A percentile compares a stretch with the other conserved stretches of the same genome.
Conservation (phyloP, 2,329 filamentous ascomycete species). For the Trichothecium roseum region DNA sequence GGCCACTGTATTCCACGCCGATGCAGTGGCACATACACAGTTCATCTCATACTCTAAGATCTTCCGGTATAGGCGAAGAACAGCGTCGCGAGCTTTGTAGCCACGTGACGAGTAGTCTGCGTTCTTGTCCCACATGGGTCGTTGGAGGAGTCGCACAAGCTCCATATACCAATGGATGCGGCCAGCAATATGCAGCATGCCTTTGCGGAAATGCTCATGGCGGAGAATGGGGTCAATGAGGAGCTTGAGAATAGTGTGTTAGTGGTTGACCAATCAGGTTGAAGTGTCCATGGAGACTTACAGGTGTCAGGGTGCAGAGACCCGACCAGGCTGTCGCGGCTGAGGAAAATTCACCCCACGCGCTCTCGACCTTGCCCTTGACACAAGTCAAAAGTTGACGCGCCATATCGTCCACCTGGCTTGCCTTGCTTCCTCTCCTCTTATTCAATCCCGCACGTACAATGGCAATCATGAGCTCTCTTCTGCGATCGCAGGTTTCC, state of each 20-base stretch:
- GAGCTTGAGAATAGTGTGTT: constrained; percentile 14
- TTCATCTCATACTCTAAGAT: constrained; percentile 29
- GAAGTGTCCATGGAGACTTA: constrained; percentile 8
- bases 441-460: constrained; percentile 18
- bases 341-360: constrained; percentile 15
- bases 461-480: constrained; percentile 18
- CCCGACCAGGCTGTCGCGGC: constrained; percentile 23
- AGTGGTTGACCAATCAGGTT: not conserved
- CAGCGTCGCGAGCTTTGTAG: constrained; percentile 10
- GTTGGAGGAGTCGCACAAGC: constrained; percentile 15
- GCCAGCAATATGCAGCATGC: constrained; percentile 19
- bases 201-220: constrained; percentile 17
- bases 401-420: constrained; percentile 16
- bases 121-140: constrained; percentile 6
- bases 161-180: constrained; percentile 24
- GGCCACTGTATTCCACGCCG: constrained; percentile 23
- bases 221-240: constrained; percentile 23
- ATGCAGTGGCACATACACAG: constrained; percentile 25
- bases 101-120: constrained; percentile 12
- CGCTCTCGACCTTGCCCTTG: constrained; percentile 14
- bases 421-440: constrained; percentile 14
- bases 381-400: constrained; percentile 16
- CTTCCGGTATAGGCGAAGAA: constrained; percentile 18
- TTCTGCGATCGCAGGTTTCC: constrained; percentile 12
- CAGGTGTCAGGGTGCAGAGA: constrained; percentile 25